Base-by-base conservation (phyloP, 257 asterid species). In the Solanum microdontum region DNA sequence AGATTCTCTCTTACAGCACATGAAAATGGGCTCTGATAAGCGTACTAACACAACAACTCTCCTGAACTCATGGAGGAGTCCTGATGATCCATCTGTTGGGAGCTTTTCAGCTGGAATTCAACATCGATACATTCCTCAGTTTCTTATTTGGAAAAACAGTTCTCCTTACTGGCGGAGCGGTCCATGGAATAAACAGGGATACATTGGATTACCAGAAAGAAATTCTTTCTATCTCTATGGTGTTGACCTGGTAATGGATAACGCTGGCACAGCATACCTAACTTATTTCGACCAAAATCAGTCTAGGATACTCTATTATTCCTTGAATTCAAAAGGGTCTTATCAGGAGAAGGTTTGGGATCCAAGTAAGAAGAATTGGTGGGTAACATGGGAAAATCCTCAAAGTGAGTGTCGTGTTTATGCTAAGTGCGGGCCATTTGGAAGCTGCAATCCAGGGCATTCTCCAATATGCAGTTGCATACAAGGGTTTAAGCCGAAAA, bases 341-440 rank as follows among this genome's bases (percentile, higher is more conserved):
- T 3, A 39, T 3, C 15, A 24, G 45, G 62, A 75, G 64, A 90
- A 74, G 86, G 0, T 19, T 26, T 85, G 83, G 48, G 11, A 32
- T 21, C 75, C 11, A 36, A 85, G 24, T 17, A 86, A 84, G 24
- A 24, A 48, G 58, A 43, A 87, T 32, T 88, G 90, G 91, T 6
- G n/a, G 24, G 82, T 70, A 21, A 11, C 86, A 7, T 86, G 48
- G 77, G 69, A 83, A 33, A n/a, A 26, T 33, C 32, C 24, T 33
- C 6, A 2, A 23, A 79, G 15, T 7, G 79, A 40, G 39, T 88
- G 90, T 39, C 86, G 83, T 43, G 23, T 66, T 13, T 89, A 45
- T 64, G 93, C 93, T 4, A 77, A 30, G 23, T 94, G 98, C 32
- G 98, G 97, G 9, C 86, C 90, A 6, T 93, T 91, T 74, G 97